Evolutionary conservation across 345 rosid genomes (phyloP).

Genomic region (Streptanthus diversifolius): DNA sequence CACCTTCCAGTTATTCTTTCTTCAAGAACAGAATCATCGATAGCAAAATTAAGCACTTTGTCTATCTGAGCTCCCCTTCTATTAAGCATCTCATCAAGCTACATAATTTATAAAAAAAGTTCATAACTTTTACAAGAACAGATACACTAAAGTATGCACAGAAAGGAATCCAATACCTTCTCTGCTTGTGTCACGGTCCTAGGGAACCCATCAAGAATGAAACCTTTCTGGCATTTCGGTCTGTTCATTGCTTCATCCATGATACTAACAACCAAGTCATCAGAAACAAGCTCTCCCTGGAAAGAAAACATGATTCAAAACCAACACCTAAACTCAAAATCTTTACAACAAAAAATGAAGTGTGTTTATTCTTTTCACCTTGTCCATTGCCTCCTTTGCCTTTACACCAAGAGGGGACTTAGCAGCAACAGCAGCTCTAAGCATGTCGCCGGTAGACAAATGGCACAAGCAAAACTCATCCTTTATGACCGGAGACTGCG

Average conservation of each 20-base stretch:
- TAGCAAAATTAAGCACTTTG: conserved; percentile 83
- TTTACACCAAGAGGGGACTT: conserved; percentile 93
- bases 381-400: conserved; percentile 97
- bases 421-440: conserved; percentile 93
- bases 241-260: conserved; percentile 93
- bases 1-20: conserved; percentile 97
- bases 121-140: not conserved
- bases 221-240: conserved; percentile 90
- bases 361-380: conserved; percentile 35
- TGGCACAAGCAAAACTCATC: conserved; percentile 95
- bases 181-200: conserved; percentile 88
- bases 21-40: conserved; percentile 83
- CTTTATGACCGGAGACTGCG: conserved; percentile 90
- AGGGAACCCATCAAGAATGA: conserved; percentile 94
- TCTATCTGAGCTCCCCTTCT: conserved; percentile 71
- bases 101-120: not conserved
- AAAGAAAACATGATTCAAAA: not conserved
- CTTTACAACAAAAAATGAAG: not conserved
- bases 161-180: conserved; percentile 44
- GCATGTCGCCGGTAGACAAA: conserved; percentile 98
- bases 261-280: conserved; percentile 90
- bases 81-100: conserved; percentile 96
- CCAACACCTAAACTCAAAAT: not conserved
- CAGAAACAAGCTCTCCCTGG: conserved; percentile 92
- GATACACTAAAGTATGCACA: not conserved